Conservation (phyloP, 2,329 filamentous ascomycete genomes). For the Tolypocladium endophyticum region DNA sequence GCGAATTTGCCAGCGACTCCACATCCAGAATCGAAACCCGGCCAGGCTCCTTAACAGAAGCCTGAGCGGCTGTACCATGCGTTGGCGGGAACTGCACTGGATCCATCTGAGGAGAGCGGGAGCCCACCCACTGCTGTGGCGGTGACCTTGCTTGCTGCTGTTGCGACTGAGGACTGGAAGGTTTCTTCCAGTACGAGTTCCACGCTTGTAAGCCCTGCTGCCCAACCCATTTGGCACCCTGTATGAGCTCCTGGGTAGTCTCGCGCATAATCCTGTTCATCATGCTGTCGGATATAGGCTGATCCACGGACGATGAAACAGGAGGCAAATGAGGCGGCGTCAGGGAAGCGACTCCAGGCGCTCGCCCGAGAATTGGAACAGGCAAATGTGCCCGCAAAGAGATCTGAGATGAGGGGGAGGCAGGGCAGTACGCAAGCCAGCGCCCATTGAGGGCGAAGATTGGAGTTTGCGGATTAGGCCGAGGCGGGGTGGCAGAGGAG, state of each 20-base stretch:
- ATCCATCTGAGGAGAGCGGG: constrained; percentile 35
- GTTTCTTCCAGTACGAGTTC: constrained; percentile 69
- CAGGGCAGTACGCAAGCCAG: constrained; percentile 70
- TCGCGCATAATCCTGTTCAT: constrained; percentile 70
- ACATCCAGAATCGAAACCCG: constrained; percentile 68
- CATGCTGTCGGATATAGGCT: constrained; percentile 60
- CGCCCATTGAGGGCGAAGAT: constrained; percentile 59
- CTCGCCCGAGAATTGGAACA: constrained; percentile 42
- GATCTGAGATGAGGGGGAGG: constrained; percentile 59
- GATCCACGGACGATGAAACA: constrained; percentile 57
- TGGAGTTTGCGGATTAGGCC: constrained; percentile 44
- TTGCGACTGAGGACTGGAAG: constrained; percentile 23
- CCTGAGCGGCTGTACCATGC: constrained; percentile 52
- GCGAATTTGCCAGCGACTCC: constrained; percentile 43
- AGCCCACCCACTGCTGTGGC: constrained; percentile 36
- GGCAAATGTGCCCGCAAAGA: constrained; percentile 58
- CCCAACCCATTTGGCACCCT: constrained; percentile 64
- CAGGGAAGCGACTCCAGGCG: constrained; percentile 47
- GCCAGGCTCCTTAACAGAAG: constrained; percentile 54
- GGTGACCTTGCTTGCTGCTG: constrained; percentile 27
- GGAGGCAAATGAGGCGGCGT: constrained; percentile 60
- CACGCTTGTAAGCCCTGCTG: constrained; percentile 69
- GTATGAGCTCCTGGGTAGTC: constrained; percentile 67
- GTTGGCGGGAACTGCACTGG: constrained; percentile 60
- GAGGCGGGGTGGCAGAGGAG: constrained; percentile 23